Conservation (phyloP, 1,284 basidiomycete species). For the Golubevia sp. region DNA sequence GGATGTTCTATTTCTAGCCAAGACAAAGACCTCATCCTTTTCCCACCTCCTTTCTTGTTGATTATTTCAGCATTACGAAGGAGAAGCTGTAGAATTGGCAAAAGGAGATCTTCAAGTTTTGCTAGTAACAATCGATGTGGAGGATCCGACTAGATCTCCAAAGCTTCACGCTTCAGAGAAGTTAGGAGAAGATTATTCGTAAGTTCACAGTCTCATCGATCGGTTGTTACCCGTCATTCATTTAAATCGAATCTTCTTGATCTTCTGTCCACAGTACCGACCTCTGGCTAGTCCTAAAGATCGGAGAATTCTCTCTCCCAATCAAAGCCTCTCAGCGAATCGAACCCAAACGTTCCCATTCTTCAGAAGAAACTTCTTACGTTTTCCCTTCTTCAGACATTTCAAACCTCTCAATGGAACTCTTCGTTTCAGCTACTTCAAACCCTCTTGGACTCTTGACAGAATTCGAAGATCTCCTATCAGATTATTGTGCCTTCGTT, state of each 20-base stretch:
- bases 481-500: slow-evolving; percentile 37
- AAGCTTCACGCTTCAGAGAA: not conserved
- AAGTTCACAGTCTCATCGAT: not conserved
- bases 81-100: slow-evolving; percentile 25
- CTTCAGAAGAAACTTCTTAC: slow-evolving; percentile 15
- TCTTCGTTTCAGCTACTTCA: slow-evolving; percentile 16
- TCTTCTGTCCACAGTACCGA: not conserved
- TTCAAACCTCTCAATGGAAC: slow-evolving; percentile 28
- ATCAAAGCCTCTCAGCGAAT: not conserved
- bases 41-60: not conserved
- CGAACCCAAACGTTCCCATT: not conserved
- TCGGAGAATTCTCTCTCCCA: not conserved
- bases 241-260: too few relatives aligned
- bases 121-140: slow-evolving; percentile 15
- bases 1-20: not conserved
- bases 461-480: slow-evolving; percentile 31
- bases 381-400: slow-evolving; percentile 30
- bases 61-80: slow-evolving; percentile 21
- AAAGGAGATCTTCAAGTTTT: slow-evolving; percentile 17
- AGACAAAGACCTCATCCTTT: not conserved
- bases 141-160: not conserved
- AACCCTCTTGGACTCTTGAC: slow-evolving; percentile 4
- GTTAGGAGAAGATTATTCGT: not conserved
- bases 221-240: too few relatives aligned
- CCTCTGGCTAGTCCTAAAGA: not conserved